Base-by-base conservation (phyloP, 2,329 filamentous ascomycete species). In the Biscogniauxia sp. region DNA sequence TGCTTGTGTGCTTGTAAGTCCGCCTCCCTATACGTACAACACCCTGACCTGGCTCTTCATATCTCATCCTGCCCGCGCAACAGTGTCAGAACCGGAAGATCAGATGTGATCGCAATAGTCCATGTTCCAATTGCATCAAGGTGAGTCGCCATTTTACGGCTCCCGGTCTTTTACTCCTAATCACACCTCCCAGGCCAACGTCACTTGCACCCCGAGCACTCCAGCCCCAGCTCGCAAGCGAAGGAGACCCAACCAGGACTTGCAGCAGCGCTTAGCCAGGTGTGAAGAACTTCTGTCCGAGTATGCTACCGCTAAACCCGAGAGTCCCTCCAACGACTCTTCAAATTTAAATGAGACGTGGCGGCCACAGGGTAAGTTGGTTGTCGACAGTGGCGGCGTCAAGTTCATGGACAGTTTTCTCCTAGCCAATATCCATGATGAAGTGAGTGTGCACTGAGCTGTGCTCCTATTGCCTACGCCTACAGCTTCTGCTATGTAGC, bases 91-190 rank as follows among this genome's bases (percentile, higher is more conserved):
- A 84, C 68, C 80, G 84, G 68, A 87, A 87, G 74, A 86, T 86
- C 73, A 86, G 85, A 71, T 87, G 84, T 73, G 84, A 87, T 67
- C 79, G 84, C 62, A 80, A 79, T 51, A 84, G 81, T 50, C 84
- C 84, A 3, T 87, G 84, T 68, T 81, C 83, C 60, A 86, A 87
- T 66, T 87, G 84, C 66, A 74, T 82, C 70, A 87, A 86, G 79
- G 84, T 86, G 66, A 68, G 72, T 61, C 41, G 11, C 49, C 55
- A 26, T 13, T 56, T 23, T 26, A 26, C 50, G 25, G 51, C 32
- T 51, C 20, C 54, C 56, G 45, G 28, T 23, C 23, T 37, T 55
- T 6, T 37, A 23, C 55, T 58, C 20, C 19, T 54, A 56, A 57
- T 69, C 59, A 62, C 41, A 53, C 53, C 41, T 49, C 28, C 49